Base-by-base conservation (phyloP, 2,329 filamentous ascomycete species). In the Pseudomassariella vexata region DNA sequence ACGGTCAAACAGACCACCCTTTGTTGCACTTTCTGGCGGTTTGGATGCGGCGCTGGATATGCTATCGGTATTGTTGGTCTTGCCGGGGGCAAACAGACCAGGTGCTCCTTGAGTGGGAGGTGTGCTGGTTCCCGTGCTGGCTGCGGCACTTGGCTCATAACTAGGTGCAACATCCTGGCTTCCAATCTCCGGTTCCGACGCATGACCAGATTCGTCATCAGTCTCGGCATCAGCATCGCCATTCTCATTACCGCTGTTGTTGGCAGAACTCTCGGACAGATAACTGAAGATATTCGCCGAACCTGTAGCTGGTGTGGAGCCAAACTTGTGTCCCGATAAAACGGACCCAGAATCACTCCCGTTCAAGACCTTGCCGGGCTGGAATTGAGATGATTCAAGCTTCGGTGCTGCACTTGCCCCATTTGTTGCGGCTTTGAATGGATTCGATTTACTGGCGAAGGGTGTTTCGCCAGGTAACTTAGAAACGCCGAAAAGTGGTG, bases 271-370 rank as follows among this genome's bases (percentile, higher is more conserved):
- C 19, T 75, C 72, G 2, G 74, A 78, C 6, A 79, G 62, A 42
- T 79, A 71, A 16, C 66, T 68, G 46, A 81, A 81, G 30, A 78
- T 76, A 46, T 79, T 78, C 27, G 54, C 45, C 24, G 53, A 46
- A 11, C 43, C 50, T 16, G 50, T 34, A 1, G 52, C 26, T 18
- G 49, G 46, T 7, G 37, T 36, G n/a, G 45, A 43, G 8, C 39
- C 47, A 30, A 45, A 25, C 35, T 52, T 48, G 19, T 50, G 46
- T 6, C 26, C 32, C 1, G 41, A 39, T 12, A 55, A 37, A 10
- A 54, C 42, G 4, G 53, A 55, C 7, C 44, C 42, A 11, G 37
- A 18, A 7, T 24, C 34, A 9, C 25, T 30, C n/a, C 38, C 36
- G 20, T 40, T 39, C 9, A 43, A 39, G 7, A 59, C 47, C 48